Evolutionary conservation across 148 eudicot species (phyloP).

Genomic region (Silene latifolia): DNA sequence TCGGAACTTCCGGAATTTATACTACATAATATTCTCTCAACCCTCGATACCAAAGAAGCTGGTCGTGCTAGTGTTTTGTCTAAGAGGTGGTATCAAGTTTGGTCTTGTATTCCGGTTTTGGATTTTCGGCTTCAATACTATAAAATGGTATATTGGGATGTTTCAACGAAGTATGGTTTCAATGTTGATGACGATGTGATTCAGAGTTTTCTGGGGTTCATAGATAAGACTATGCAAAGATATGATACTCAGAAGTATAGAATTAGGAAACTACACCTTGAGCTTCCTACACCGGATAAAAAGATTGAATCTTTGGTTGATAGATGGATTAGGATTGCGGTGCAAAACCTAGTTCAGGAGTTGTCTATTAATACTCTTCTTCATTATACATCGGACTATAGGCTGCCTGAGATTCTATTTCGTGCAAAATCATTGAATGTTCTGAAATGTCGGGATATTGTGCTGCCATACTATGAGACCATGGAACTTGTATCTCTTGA

Average conservation of each 20-base stretch:
- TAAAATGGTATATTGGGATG: background rate
- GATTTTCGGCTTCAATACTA: background rate
- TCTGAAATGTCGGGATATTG: background rate
- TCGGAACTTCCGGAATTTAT: background rate
- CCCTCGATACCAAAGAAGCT: background rate
- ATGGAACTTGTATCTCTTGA: slow-evolving; percentile 6
- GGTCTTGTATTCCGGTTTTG: slow-evolving; percentile 7
- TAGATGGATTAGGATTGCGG: background rate
- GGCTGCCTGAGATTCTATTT: slow-evolving; percentile 5
- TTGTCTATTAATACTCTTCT: background rate
- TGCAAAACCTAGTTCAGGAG: slow-evolving; percentile 1
- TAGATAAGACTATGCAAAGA: slow-evolving; percentile 14
- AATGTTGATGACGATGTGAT: background rate
- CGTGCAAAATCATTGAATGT: slow-evolving; percentile 1
- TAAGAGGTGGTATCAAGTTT: background rate
- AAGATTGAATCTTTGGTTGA: background rate
- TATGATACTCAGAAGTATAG: background rate
- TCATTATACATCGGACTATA: background rate
- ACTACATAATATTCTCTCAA: background rate
- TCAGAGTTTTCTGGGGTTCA: background rate
- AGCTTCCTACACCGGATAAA: background rate
- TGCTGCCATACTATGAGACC: background rate
- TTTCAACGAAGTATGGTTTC: background rate
- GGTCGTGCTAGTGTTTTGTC: background rate
- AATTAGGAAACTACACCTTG: background rate